Evolutionary conservation across 2,329 filamentous ascomycete genomes (phyloP).

Genomic region (Apiospora kogelbergensis): DNA sequence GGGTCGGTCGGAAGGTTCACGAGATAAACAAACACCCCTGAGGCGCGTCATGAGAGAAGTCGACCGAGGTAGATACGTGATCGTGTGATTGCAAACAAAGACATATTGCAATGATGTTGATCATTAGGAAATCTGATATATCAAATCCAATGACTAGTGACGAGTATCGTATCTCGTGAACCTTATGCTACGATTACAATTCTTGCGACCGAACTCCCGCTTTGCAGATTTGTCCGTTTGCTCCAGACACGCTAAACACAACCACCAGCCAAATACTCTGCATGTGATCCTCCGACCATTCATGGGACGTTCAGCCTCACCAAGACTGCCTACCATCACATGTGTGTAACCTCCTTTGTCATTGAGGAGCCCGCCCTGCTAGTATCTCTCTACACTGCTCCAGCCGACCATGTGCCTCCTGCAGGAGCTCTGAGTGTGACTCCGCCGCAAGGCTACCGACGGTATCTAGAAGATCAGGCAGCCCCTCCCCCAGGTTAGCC

Average conservation of each 20-base stretch:
- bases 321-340: not conserved
- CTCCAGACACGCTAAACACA: not conserved
- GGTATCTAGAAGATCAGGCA: slow-evolving; percentile 46
- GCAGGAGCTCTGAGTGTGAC: slow-evolving; percentile 65
- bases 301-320: not conserved
- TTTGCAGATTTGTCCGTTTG: not conserved
- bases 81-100: not conserved
- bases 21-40: not conserved
- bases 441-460: slow-evolving; percentile 43
- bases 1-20: not conserved
- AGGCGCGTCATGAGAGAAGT: not conserved
- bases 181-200: not conserved
- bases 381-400: slow-evolving; percentile 64
- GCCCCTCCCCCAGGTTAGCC: slow-evolving; percentile 60
- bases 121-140: not conserved
- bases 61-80: not conserved
- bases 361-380: not conserved
- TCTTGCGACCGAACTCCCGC: not conserved
- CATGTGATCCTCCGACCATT: not conserved
- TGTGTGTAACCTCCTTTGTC: not conserved
- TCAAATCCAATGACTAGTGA: not conserved
- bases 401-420: slow-evolving; percentile 73
- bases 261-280: not conserved
- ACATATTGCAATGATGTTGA: not conserved
- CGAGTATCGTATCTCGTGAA: not conserved